Base-by-base conservation (phyloP, 1,284 basidiomycete species). In the Melampsora larici-populina region DNA sequence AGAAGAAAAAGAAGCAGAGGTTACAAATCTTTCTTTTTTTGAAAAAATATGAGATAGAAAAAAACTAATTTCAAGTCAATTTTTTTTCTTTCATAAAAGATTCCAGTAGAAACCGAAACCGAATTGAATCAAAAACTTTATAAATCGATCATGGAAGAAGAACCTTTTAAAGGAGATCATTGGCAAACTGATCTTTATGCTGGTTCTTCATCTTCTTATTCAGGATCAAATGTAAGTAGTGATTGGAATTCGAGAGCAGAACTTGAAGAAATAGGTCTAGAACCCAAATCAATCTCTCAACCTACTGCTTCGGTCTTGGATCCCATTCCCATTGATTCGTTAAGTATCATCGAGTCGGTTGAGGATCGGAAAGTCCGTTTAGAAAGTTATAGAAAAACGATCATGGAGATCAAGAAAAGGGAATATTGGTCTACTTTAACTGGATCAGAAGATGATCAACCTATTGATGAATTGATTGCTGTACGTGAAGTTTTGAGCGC, bases 151-250 rank as follows among this genome's bases (percentile, higher is more conserved):
- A 73, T 73, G 15, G 43, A 51, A 13, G 26, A 60, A 13, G 71
- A 73, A n/a, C 71, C 71, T 48, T 31, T 73, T 8, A 48, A 64
- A 3, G 71, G 71, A 11, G 71, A 73, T 36, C 71, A 73, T 36
- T 73, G 71, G 71, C 71, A 73, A 65, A 73, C 71, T 2, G 71
- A 73, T 26, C 65, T 73, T 26, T 73, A 73, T 33, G 71, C 71
- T 18, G 71, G 71, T n/a, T 73, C 71, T n/a, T 73, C 71, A 46
- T 73, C 71, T 7, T 73, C 71, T 31, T 24, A 48, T 36, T 65
- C 62, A 26, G 62, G 62, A 11, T 73, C 71, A 26, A 33, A 60
- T 6, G 60, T 62, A 13, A 63, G 60, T 31, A 73, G 60, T 29
- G 71, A 73, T 29, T 73, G 43, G 60, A 40, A 48, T 29, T 69